Percentiles rank a stretch among this genome's conserved stretches.
These are phyloP conservation scores for Artemisia princeps DNA, from an alignment of 140 eudicot species.

Conservation along the genomic window DNA sequence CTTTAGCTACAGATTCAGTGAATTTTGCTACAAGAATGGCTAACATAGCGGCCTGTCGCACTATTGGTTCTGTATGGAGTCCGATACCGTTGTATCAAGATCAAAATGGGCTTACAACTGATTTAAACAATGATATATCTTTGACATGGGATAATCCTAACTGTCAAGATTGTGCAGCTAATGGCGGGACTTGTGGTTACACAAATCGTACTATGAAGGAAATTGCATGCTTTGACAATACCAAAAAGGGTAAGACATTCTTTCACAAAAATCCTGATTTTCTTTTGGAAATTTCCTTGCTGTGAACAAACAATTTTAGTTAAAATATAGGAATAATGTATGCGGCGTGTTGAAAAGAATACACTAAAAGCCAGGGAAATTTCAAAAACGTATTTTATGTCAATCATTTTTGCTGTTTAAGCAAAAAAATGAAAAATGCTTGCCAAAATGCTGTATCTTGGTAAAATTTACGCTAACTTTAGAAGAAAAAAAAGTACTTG, in stretches of 20 bases:
- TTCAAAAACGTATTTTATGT: too few species aligned
- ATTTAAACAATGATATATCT: conserved; percentile 39
- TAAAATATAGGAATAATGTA: background rate
- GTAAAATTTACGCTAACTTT: too few species aligned
- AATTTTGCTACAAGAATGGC: conserved; percentile 31
- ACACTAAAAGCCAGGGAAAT: too few species aligned
- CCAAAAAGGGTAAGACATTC: conserved; percentile 31
- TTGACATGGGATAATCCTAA: conserved; percentile 56
- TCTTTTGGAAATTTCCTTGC: background rate
- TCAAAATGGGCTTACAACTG: conserved; percentile 33
- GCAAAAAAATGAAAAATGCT: too few species aligned
- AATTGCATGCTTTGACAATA: conserved; percentile 30
- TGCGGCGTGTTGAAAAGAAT: too few species aligned
- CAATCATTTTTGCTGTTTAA: too few species aligned
- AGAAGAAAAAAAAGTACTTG: too few species aligned
- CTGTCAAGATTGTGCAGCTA: conserved; percentile 52
- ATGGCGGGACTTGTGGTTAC: conserved; percentile 56
- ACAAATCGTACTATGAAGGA: conserved; percentile 32
- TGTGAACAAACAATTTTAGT: background rate
- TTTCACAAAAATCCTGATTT: conserved; percentile 6
- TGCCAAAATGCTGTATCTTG: too few species aligned
- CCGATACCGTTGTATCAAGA: conserved; percentile 37
- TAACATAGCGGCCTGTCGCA: conserved; percentile 30
- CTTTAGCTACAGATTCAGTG: conserved; percentile 44
- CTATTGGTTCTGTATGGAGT: conserved; percentile 24